Evolutionary conservation across 495 filamentous ascomycete genomes (phyloP).

Genomic region (Daldinia grandis): DNA sequence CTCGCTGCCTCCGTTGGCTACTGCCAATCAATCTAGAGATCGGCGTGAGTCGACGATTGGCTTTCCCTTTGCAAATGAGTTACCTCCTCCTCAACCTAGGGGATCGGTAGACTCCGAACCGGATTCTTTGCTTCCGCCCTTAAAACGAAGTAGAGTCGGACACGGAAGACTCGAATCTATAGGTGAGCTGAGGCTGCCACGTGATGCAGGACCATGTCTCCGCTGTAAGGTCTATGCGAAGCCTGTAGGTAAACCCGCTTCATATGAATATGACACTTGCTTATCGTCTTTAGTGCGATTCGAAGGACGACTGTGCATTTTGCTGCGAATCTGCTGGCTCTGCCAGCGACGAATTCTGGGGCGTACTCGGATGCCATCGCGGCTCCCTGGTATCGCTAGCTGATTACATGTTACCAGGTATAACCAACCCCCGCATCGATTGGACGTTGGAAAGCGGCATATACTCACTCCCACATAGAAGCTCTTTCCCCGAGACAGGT

Average conservation of each 20-base stretch:
- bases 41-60: slow-evolving; percentile 55
- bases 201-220: slow-evolving; percentile 56
- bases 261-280: slow-evolving; percentile 9
- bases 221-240: slow-evolving; percentile 55
- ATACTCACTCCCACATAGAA: slow-evolving; percentile 41
- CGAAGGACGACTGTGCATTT: slow-evolving; percentile 54
- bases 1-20: slow-evolving; percentile 51
- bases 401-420: slow-evolving; percentile 59
- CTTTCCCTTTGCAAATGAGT: slow-evolving; percentile 54
- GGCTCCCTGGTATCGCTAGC: slow-evolving; percentile 53
- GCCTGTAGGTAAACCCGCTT: slow-evolving; percentile 42
- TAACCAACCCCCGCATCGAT: slow-evolving; percentile 27
- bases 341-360: slow-evolving; percentile 54
- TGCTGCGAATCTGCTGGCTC: slow-evolving; percentile 50
- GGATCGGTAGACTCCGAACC: slow-evolving; percentile 58
- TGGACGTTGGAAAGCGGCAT: background rate
- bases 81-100: slow-evolving; percentile 49
- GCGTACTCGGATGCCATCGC: slow-evolving; percentile 56
- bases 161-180: slow-evolving; percentile 59
- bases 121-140: slow-evolving; percentile 58
- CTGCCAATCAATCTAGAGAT: slow-evolving; percentile 50
- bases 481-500: slow-evolving; percentile 55
- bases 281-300: slow-evolving; percentile 52
- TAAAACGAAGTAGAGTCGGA: slow-evolving; percentile 59
- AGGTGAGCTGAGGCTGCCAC: slow-evolving; percentile 56